Evolutionary conservation across 2,329 filamentous ascomycete species (phyloP).

Genomic region (Chrysosporium keratinophilum): DNA sequence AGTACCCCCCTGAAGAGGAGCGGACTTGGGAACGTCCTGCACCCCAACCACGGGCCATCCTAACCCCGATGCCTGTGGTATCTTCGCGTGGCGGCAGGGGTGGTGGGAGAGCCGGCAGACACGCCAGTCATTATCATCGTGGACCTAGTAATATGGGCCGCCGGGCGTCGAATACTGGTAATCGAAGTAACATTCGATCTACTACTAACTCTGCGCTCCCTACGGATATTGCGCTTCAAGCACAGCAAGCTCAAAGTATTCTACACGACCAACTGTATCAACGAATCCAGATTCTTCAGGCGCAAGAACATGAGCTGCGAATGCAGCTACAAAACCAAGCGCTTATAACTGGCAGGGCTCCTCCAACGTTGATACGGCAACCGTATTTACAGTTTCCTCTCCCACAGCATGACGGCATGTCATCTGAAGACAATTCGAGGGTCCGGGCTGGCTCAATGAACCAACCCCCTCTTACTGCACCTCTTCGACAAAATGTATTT

Average conservation of each 20-base stretch:
- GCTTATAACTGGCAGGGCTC: slow-evolving; percentile 31
- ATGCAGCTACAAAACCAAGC: slow-evolving; percentile 40
- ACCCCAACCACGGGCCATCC: slow-evolving; percentile 46
- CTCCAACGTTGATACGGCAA: slow-evolving; percentile 33
- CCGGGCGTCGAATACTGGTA: slow-evolving; percentile 49
- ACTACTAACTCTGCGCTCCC: slow-evolving; percentile 32
- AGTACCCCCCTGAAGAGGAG: slow-evolving; percentile 73
- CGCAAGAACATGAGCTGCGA: slow-evolving; percentile 41
- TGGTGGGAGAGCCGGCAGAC: slow-evolving; percentile 41
- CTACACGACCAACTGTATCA: slow-evolving; percentile 42
- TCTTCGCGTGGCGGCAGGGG: slow-evolving; percentile 41
- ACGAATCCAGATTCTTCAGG: slow-evolving; percentile 42
- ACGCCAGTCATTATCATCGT: slow-evolving; percentile 41
- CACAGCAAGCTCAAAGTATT: slow-evolving; percentile 39
- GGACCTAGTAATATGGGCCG: slow-evolving; percentile 38
- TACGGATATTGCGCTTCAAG: slow-evolving; percentile 22
- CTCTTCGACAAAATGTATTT: slow-evolving; percentile 27
- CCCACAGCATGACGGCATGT: slow-evolving; percentile 26
- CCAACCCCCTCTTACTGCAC: slow-evolving; percentile 26
- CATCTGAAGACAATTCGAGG: slow-evolving; percentile 29
- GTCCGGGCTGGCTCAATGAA: slow-evolving; percentile 31
- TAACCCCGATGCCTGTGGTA: slow-evolving; percentile 35
- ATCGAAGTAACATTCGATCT: slow-evolving; percentile 33
- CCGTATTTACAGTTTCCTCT: slow-evolving; percentile 33
- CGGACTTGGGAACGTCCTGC: slow-evolving; percentile 47